phyloP scores from a whole-genome alignment of 371 early-diverging fungal species.

The Mortierella sp. region DNA sequence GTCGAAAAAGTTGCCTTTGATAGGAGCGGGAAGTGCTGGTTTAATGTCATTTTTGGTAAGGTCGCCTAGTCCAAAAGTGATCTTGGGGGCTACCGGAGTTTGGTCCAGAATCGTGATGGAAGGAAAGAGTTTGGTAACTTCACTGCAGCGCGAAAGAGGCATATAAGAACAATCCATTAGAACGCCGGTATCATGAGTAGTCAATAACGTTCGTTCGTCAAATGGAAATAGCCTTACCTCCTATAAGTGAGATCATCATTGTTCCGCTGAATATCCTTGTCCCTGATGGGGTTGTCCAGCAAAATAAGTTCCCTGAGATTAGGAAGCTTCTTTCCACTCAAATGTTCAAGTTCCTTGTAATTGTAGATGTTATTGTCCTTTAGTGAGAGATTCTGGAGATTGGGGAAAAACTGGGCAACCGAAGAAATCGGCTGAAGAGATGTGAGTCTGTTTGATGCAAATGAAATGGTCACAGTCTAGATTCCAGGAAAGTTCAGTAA shows the following conservation, averaged over 20 bases:
- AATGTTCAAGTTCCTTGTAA: constrained; percentile 27
- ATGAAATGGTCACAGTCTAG: constrained; percentile 36
- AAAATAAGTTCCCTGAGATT: constrained; percentile 37
- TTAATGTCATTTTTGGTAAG: background rate
- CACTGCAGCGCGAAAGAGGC: background rate
- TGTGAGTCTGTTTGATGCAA: constrained; percentile 29
- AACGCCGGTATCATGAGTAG: too few species aligned
- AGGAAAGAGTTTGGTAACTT: constrained; percentile 25
- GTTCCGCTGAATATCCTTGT: constrained; percentile 16
- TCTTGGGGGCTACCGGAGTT: constrained; percentile 23
- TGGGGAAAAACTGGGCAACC: constrained; percentile 28
- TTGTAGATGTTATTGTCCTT: constrained; percentile 25
- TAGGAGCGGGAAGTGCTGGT: constrained; percentile 13
- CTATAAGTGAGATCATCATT: constrained; percentile 35
- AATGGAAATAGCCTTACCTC: constrained; percentile 13
- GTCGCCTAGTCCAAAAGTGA: constrained; percentile 35
- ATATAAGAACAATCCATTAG: background rate
- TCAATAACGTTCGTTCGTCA: too few species aligned
- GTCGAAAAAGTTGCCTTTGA: constrained; percentile 44
- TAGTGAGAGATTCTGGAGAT: constrained; percentile 34
- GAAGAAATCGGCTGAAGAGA: constrained; percentile 32
- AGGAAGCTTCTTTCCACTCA: constrained; percentile 30
- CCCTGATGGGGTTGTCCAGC: constrained; percentile 38
- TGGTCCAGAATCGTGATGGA: constrained; percentile 29
- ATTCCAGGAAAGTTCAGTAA: background rate